Evolutionary conservation across 768 basidiomycete genomes (phyloP).

Genomic region (Mrakia blollopis): DNA sequence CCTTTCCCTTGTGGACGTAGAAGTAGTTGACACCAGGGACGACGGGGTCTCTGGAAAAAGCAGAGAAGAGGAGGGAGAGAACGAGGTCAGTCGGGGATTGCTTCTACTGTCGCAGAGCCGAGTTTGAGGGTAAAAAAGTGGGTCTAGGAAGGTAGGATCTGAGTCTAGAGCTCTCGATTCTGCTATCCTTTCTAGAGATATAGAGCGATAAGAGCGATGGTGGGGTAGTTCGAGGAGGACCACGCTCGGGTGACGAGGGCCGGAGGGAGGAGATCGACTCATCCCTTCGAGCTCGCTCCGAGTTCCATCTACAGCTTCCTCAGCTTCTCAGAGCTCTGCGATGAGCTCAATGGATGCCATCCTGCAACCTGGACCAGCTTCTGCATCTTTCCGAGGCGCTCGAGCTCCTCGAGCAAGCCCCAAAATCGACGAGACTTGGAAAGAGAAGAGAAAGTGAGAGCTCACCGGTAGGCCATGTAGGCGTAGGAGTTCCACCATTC

Average conservation of each 20-base stretch:
- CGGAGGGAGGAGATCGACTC: conserved; percentile 8
- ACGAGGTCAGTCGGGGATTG: not conserved
- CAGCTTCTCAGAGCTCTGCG: not conserved
- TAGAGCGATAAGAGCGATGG: not conserved
- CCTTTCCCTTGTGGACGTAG: conserved; percentile 76
- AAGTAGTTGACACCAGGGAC: conserved; percentile 93
- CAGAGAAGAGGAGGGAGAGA: not conserved
- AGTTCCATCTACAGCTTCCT: not conserved
- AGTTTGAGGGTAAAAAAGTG: not conserved
- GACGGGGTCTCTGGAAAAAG: conserved; percentile 64
- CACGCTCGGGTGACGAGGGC: not conserved
- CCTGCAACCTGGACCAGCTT: not conserved
- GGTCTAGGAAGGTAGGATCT: not conserved
- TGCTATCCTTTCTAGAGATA: not conserved
- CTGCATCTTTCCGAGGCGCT: not conserved
- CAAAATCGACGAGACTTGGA: too few species aligned
- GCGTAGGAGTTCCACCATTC: conserved; percentile 98
- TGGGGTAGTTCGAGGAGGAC: not conserved
- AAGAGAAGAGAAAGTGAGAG: not conserved
- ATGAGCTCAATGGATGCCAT: not conserved
- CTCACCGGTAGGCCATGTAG: conserved; percentile 68
- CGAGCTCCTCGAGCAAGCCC: not conserved
- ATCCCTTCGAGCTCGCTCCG: not conserved
- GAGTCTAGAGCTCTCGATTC: too few species aligned
- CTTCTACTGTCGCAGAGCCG: not conserved